These are phyloP conservation scores for Aspergillus pseudotamarii DNA, from an alignment of 2,329 filamentous ascomycete species.

Conservation along the genomic window DNA sequence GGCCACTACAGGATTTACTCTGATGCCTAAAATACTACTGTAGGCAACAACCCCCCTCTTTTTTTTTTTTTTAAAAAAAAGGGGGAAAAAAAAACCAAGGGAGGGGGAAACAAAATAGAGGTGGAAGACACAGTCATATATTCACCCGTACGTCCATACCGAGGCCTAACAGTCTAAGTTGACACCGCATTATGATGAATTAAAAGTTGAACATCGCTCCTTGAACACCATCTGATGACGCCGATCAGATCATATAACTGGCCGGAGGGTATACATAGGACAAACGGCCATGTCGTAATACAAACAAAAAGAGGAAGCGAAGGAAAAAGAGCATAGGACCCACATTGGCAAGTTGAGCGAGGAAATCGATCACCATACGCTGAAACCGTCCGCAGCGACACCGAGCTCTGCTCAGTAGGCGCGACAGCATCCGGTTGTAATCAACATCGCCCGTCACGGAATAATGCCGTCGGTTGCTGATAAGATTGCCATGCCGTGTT, in stretches of 20 bases:
- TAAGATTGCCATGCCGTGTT: slow-evolving; percentile 22
- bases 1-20: too few relatives aligned
- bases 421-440: not conserved
- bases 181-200: not conserved
- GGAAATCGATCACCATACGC: not conserved
- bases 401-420: not conserved
- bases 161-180: not conserved
- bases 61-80: too few relatives aligned
- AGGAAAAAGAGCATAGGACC: not conserved
- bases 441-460: slow-evolving; percentile 6
- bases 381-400: not conserved
- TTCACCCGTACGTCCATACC: not conserved
- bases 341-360: not conserved
- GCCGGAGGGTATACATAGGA: not conserved
- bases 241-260: slow-evolving; percentile 3
- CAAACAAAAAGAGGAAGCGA: not conserved
- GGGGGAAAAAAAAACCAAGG: not conserved
- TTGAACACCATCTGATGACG: not conserved
- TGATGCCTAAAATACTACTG: not conserved
- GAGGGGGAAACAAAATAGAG: too few relatives aligned
- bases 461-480: slow-evolving; percentile 24
- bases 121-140: not conserved
- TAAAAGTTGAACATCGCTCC: not conserved
- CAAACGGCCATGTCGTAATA: not conserved
- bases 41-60: not conserved